Evolutionary conservation across 306 rosid genomes (phyloP), one percentile per base, ranked within the genome.

Genomic region (Geum urbanum): DNA sequence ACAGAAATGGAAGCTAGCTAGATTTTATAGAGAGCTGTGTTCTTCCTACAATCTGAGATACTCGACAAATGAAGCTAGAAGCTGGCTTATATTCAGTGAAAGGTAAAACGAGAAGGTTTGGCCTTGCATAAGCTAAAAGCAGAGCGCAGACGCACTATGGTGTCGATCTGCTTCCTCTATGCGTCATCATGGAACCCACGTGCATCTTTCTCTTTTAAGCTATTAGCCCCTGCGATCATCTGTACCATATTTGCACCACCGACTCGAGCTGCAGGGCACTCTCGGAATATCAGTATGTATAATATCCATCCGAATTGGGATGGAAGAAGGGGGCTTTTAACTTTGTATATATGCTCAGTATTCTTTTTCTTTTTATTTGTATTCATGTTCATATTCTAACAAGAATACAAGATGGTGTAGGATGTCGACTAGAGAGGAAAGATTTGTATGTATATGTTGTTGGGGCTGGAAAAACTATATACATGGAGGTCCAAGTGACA

Each of bases 141-240:
- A 12, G 8, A 44, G 64, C 39, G 77, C 43, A 71, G 69, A 69
- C 77, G 50, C 53, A 46, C 62, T 52, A 35, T 72, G 68, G 69
- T 63, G 37, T 72, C 2, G 70, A 76, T 50, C 39, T 32, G 40
- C 64, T 44, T 39, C 40, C 40, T 59, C 18, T 45, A 61, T 13
- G 68, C 78, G 76, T 80, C 87, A 88, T 86, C 72, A 85, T 83
- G 80, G 66, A 75, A 32, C 80, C 81, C 77, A 67, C 82, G 82
- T 88, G 90, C 72, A 20, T 60, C 78, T 69, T 20, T 61, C 49
- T 70, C 56, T 70, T 72, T 76, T 57, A 61, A 69, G 71, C 79
- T 32, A 32, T 24, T 32, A 32, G 4, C 79, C 76, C 19, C 61
- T 55, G 3, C 2, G 37, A 32, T 32, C 1, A 7, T 9, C 5